A percentile compares a stretch with the other conserved stretches of the same genome.
Conservation (phyloP, 1,139 yeast genomes). For the Sugiyamaella castrensis region DNA sequence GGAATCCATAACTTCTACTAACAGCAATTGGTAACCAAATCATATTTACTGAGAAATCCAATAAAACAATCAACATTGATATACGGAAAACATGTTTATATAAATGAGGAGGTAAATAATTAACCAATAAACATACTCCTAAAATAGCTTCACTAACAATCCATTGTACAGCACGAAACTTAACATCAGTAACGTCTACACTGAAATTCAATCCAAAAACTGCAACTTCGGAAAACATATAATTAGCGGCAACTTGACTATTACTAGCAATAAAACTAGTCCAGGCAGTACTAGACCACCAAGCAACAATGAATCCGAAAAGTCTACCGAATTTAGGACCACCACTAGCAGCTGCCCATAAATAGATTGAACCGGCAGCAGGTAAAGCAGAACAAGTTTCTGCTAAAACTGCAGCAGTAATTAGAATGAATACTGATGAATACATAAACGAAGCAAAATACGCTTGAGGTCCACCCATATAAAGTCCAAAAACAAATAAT, state of each 20-base stretch:
- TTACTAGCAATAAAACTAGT: slow-evolving; percentile 29
- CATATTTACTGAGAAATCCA: slow-evolving; percentile 29
- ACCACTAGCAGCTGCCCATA: slow-evolving; percentile 34
- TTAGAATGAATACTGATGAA: slow-evolving; percentile 24
- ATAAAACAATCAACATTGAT: slow-evolving; percentile 22
- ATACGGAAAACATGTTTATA: slow-evolving; percentile 28
- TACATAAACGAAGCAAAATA: slow-evolving; percentile 29
- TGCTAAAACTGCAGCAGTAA: slow-evolving; percentile 31
- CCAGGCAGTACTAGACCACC: slow-evolving; percentile 34
- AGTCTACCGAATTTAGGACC: slow-evolving; percentile 29
- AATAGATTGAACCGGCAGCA: slow-evolving; percentile 34
- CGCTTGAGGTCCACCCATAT: slow-evolving; percentile 32
- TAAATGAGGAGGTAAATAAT: slow-evolving; percentile 27
- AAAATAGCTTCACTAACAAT: slow-evolving; percentile 27
- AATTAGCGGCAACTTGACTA: slow-evolving; percentile 28
- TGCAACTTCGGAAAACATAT: slow-evolving; percentile 27
- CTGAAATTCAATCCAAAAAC: slow-evolving; percentile 25
- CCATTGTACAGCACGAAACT: slow-evolving; percentile 33
- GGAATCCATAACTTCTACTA: slow-evolving; percentile 34
- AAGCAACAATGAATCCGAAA: slow-evolving; percentile 31
- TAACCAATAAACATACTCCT: slow-evolving; percentile 23
- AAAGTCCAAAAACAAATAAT: slow-evolving; percentile 26
- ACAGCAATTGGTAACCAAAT: slow-evolving; percentile 34
- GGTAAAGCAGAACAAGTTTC: slow-evolving; percentile 33
- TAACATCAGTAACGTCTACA: slow-evolving; percentile 24